Percentiles rank a stretch among this genome's conserved stretches.
These are phyloP conservation scores for Tulasnella calospora DNA, from an alignment of 768 basidiomycete species.

Conservation along the genomic window DNA sequence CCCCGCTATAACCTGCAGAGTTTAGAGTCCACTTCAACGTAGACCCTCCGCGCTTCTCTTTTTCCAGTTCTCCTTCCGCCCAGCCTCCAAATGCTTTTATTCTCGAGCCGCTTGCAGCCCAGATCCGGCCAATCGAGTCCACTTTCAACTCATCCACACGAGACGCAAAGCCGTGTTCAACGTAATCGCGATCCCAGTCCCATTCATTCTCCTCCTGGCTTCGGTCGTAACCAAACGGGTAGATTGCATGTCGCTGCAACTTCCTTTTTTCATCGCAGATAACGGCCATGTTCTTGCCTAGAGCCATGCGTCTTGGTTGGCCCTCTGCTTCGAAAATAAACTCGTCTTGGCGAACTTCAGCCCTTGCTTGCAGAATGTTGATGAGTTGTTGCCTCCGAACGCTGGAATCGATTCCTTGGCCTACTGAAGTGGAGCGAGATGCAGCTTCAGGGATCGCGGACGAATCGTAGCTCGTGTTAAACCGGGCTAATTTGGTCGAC, in stretches of 20 bases:
- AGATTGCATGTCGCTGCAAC: not conserved
- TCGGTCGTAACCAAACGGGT: not conserved
- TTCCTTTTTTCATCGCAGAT: not conserved
- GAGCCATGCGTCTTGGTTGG: not conserved
- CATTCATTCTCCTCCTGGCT: not conserved
- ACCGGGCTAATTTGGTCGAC: not conserved
- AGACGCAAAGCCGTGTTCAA: not conserved
- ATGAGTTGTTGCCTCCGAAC: not conserved
- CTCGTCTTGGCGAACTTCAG: not conserved
- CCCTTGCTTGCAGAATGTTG: not conserved
- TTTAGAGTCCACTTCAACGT: not conserved
- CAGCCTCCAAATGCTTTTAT: not conserved
- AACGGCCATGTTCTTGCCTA: not conserved
- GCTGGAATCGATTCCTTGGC: not conserved
- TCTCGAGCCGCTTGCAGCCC: not conserved
- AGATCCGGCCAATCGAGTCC: not conserved
- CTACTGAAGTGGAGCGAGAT: not conserved
- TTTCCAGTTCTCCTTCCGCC: not conserved
- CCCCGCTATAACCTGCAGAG: not conserved
- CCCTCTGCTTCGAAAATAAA: not conserved
- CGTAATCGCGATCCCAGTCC: not conserved
- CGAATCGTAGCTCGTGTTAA: not conserved
- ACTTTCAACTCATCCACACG: not conserved
- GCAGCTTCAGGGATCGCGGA: not conserved
- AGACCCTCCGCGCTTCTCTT: not conserved